Percentiles rank a stretch among this genome's conserved stretches.
These are phyloP conservation scores for Kazachstania viticola DNA, from an alignment of 805 yeast species.

Conservation along the genomic window DNA sequence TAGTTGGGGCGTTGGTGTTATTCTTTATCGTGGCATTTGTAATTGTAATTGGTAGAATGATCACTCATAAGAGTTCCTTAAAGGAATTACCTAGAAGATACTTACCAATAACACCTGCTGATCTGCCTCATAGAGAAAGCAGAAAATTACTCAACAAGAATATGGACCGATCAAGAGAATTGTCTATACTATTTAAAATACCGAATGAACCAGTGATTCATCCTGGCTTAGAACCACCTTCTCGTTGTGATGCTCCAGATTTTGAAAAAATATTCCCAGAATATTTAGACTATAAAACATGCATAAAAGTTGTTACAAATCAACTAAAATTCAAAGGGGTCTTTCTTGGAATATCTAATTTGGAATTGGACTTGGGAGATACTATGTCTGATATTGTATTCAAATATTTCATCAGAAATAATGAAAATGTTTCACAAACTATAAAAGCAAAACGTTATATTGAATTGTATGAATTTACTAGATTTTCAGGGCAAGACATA, in stretches of 20 bases:
- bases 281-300: slow-evolving; percentile 37
- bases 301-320: slow-evolving; percentile 48
- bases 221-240: slow-evolving; percentile 41
- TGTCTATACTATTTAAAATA: slow-evolving; percentile 28
- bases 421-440: slow-evolving; percentile 4
- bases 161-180: slow-evolving; percentile 32
- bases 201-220: slow-evolving; percentile 37
- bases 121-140: slow-evolving; percentile 38
- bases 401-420: slow-evolving; percentile 11
- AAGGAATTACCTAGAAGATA: slow-evolving; percentile 72
- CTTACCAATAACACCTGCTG: slow-evolving; percentile 53
- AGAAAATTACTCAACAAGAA: slow-evolving; percentile 31
- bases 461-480: slow-evolving; percentile 49
- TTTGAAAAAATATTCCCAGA: slow-evolving; percentile 28
- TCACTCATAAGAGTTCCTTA: slow-evolving; percentile 44
- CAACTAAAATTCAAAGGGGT: slow-evolving; percentile 40
- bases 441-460: slow-evolving; percentile 29
- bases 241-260: slow-evolving; percentile 24
- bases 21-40: slow-evolving; percentile 41
- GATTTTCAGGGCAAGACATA: slow-evolving; percentile 55
- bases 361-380: slow-evolving; percentile 15
- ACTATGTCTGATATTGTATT: slow-evolving; percentile 18
- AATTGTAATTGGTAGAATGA: slow-evolving; percentile 47
- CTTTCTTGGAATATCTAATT: slow-evolving; percentile 27
- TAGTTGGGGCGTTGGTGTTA: slow-evolving; percentile 56